Base-by-base conservation (phyloP, 345 rosid genomes). In the Passiflora organensis region DNA sequence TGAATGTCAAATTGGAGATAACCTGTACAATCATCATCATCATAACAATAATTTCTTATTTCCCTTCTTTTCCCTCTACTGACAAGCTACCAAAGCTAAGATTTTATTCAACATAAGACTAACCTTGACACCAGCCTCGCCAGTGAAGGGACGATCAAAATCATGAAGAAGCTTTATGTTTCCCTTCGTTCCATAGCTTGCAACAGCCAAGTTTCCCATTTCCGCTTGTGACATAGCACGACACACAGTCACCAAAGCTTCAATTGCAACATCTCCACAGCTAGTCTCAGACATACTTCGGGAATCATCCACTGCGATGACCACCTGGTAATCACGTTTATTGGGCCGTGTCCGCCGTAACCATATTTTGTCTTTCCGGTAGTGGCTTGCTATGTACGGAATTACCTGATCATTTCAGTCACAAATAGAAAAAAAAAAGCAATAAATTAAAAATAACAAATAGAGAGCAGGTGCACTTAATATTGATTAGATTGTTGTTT, bases 281-380 rank as follows among this genome's bases (percentile, higher is more conserved):
- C 89, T 67, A 70, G 85, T 73, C 78, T 82, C 94, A 10, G 89
- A 83, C 97, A 93, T 89, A 69, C 99, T 89, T 51, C 77, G 81
- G 1, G 97, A 93, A 62, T 89, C 99, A 73, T 93, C 99, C 63
- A 93, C 83, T 44, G 91, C 97, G 53, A 89, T 85, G 46, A 89
- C 79, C 20, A 86, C 89, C 74, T 89, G 99, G 74, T 89, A 93
- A 60, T 93, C 96, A 43, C 95, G 96, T 71, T 89, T 93, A 78
- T 84, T 87, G 18, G 99, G 96, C n/a, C 79, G 80, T 38, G 95
- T 93, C 54, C 97, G 82, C 76, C 99, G 78, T 64, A 86, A 63
- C 99, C 97, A 93, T 56, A 93, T 93, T 67, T 93, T 89, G 71
- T 93, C 97, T 70, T 83, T 89, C 63, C 94, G 77, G 64, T 84